Conservation (phyloP, 768 basidiomycete species). For the Naganishia randhawae region DNA sequence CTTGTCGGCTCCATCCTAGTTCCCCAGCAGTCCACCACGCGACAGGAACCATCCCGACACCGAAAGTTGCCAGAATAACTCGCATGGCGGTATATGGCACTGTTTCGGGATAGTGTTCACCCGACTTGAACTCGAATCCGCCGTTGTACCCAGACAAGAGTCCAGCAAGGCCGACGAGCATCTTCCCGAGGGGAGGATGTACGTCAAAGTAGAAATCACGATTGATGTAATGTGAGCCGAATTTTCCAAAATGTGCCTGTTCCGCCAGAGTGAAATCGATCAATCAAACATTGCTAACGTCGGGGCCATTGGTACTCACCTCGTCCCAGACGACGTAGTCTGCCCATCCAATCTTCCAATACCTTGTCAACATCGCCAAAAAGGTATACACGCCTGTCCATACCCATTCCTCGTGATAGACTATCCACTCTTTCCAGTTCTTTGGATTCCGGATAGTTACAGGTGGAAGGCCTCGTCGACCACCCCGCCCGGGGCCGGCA, state of each 20-base stretch:
- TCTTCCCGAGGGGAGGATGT: slow-evolving; percentile 96
- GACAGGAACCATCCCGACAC: slow-evolving; percentile 90
- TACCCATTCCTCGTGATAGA: slow-evolving; percentile 48
- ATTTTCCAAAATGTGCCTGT: slow-evolving; percentile 93
- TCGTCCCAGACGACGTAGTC: slow-evolving; percentile 95
- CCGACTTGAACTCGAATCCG: slow-evolving; percentile 88
- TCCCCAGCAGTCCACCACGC: slow-evolving; percentile 96
- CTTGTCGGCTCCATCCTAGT: slow-evolving; percentile 82
- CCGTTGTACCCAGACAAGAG: slow-evolving; percentile 88
- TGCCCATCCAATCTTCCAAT: slow-evolving; percentile 82
- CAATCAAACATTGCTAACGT: neutral
- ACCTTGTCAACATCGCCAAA: slow-evolving; percentile 90
- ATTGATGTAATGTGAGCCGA: slow-evolving; percentile 96
- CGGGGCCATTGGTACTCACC: slow-evolving; percentile 33
- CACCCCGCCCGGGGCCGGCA: slow-evolving; percentile 45
- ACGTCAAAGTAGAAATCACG: slow-evolving; percentile 99
- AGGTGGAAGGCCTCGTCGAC: slow-evolving; percentile 46
- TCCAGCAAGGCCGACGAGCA: slow-evolving; percentile 93
- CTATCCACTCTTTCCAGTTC: slow-evolving; percentile 41
- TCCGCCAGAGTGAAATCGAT: slow-evolving; percentile 22
- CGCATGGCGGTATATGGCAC: slow-evolving; percentile 95
- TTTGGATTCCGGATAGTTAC: slow-evolving; percentile 37
- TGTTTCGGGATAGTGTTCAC: slow-evolving; percentile 70
- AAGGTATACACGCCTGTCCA: slow-evolving; percentile 73
- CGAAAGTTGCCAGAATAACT: slow-evolving; percentile 88